These are phyloP conservation scores for Radiomyces spectabilis DNA, from an alignment of 192 early-diverging fungal genomes.

Conservation along the genomic window DNA sequence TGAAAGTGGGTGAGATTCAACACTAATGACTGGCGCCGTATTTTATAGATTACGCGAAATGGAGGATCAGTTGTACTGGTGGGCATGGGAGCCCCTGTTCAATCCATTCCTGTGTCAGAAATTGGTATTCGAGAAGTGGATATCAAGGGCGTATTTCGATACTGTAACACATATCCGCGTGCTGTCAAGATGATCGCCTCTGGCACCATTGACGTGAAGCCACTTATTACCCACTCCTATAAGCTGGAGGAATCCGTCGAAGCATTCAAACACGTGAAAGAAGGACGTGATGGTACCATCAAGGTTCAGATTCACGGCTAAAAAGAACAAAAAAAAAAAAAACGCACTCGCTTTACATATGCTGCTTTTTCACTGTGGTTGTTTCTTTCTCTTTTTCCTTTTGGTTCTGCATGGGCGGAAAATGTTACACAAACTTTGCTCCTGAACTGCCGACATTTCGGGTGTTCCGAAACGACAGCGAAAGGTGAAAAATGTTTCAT, in stretches of 20 bases:
- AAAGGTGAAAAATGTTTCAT: no score
- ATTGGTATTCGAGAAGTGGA: conserved; percentile 28
- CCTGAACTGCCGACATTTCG: no score
- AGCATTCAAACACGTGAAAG: conserved; percentile 32
- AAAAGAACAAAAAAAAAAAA: no score
- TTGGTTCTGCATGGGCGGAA: no score
- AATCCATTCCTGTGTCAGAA: conserved; percentile 26
- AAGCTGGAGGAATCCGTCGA: conserved; percentile 25
- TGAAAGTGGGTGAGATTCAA: neutral
- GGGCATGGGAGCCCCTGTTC: conserved; percentile 32
- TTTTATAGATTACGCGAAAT: conserved; percentile 20
- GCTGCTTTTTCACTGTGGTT: no score
- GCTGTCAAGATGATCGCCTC: conserved; percentile 29
- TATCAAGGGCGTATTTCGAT: conserved; percentile 32
- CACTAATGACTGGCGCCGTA: no score
- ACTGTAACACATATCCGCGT: conserved; percentile 30
- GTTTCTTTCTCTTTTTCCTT: no score
- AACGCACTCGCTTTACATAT: no score
- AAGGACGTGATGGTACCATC: conserved; percentile 27
- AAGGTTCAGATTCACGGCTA: conserved; percentile 30
- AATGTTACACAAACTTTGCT: no score
- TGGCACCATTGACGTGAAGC: conserved; percentile 29
- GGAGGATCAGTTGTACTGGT: conserved; percentile 32
- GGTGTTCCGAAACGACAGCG: no score
- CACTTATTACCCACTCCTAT: conserved; percentile 33